Conservation (phyloP, 768 basidiomycete species). For the Boletales sp. region DNA sequence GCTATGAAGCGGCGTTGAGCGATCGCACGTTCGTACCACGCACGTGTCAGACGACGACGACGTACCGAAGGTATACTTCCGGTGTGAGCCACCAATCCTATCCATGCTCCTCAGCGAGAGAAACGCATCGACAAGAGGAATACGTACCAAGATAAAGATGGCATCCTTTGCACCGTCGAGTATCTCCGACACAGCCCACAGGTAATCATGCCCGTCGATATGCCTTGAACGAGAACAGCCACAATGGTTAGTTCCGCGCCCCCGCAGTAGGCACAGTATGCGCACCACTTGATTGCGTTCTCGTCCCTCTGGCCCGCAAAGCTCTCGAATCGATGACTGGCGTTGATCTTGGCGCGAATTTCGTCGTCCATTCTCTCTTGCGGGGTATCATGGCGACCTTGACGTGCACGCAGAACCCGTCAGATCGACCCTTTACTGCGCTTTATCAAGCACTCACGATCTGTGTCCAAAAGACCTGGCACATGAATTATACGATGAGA, state of each 20-base stretch:
- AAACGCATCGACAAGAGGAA: not conserved
- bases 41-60: no score
- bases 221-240: constrained; percentile 45
- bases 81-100: constrained; percentile 95
- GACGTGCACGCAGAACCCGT: not conserved
- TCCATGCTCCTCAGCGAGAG: constrained; percentile 1
- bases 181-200: constrained; percentile 91
- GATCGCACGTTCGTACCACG: not conserved
- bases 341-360: constrained; percentile 70
- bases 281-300: constrained; percentile 81
- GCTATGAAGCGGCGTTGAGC: constrained; percentile 15
- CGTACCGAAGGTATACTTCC: constrained; percentile 79
- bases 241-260: not conserved
- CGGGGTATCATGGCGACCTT: constrained; percentile 70
- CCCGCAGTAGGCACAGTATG: not conserved
- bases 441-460: constrained; percentile 25
- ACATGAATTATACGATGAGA: not conserved
- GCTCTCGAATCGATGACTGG: constrained; percentile 76
- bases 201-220: constrained; percentile 94
- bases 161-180: constrained; percentile 76
- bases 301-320: constrained; percentile 72
- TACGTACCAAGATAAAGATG: constrained; percentile 79
- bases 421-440: not conserved
- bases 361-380: constrained; percentile 70
- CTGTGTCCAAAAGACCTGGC: constrained; percentile 32